These are phyloP conservation scores for Aspergillus sp. DNA, from an alignment of 2,329 filamentous ascomycete species.

Conservation along the genomic window DNA sequence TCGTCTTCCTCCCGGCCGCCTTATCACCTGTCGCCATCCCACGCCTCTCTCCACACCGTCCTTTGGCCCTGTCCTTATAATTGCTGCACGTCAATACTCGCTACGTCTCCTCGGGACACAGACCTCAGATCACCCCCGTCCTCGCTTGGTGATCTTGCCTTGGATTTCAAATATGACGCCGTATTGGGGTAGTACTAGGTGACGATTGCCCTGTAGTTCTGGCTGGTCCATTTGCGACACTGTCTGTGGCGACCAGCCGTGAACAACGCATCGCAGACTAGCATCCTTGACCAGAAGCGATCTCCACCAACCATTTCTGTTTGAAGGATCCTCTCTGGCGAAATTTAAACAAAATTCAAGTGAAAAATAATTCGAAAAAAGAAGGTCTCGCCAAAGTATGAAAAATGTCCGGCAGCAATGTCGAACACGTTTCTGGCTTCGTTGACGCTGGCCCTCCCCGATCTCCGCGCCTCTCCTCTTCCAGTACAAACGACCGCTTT, in stretches of 20 bases:
- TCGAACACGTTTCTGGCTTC: slow-evolving; percentile 40
- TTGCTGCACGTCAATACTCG: slow-evolving; percentile 2
- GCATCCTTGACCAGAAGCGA: slow-evolving; percentile 28
- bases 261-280: slow-evolving; percentile 40
- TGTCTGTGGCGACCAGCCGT: slow-evolving; percentile 34
- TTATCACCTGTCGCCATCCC: slow-evolving; percentile 5
- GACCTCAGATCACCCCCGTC: slow-evolving; percentile 16
- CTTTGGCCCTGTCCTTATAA: background rate
- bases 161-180: slow-evolving; percentile 36
- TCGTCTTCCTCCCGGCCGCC: background rate
- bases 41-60: background rate
- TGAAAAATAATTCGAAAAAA: slow-evolving; percentile 8
- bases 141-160: slow-evolving; percentile 17
- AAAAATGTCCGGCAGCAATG: slow-evolving; percentile 46
- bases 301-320: slow-evolving; percentile 29
- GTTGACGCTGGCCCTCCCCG: slow-evolving; percentile 29
- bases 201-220: slow-evolving; percentile 40
- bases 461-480: slow-evolving; percentile 33
- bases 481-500: slow-evolving; percentile 24
- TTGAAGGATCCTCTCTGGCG: slow-evolving; percentile 10
- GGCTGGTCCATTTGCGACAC: slow-evolving; percentile 35
- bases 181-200: slow-evolving; percentile 36
- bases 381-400: slow-evolving; percentile 30
- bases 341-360: slow-evolving; percentile 7
- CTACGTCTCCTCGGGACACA: slow-evolving; percentile 9